These are phyloP conservation scores for Lentinula aciculospora DNA, from an alignment of 768 basidiomycete genomes.

Conservation along the genomic window DNA sequence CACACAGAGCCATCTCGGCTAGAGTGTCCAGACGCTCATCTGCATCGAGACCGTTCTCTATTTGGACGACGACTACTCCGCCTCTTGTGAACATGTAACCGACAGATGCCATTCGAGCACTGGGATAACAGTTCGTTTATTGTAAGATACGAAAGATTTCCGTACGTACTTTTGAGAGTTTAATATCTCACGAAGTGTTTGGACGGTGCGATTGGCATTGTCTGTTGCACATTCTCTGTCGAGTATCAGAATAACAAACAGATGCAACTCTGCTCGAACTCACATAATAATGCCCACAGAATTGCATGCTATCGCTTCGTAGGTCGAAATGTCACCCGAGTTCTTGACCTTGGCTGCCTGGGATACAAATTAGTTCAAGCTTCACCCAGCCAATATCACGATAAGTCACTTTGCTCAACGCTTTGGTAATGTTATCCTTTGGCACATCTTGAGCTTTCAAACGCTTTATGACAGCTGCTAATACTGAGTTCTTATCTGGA, in stretches of 20 bases:
- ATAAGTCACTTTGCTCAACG: conserved; percentile 44
- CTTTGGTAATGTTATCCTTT: conserved; percentile 63
- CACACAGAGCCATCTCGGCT: conserved; percentile 33
- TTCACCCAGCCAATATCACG: background rate
- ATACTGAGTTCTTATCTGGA: conserved; percentile 33
- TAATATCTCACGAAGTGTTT: conserved; percentile 49
- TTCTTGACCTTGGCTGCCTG: conserved; percentile 47
- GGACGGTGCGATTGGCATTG: conserved; percentile 57
- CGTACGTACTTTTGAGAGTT: conserved; percentile 29
- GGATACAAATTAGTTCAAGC: background rate
- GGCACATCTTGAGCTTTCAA: conserved; percentile 57
- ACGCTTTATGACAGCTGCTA: conserved; percentile 50
- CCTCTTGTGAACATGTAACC: conserved; percentile 58
- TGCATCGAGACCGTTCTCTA: conserved; percentile 26
- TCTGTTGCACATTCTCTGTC: conserved; percentile 58
- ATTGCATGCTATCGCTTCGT: conserved; percentile 56
- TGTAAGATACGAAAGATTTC: background rate
- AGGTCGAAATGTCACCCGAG: conserved; percentile 43
- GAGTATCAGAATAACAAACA: conserved; percentile 9
- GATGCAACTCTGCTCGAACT: conserved; percentile 17
- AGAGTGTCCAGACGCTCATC: conserved; percentile 25
- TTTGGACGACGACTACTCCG: conserved; percentile 44
- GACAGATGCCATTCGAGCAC: conserved; percentile 58
- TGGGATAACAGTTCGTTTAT: conserved; percentile 16
- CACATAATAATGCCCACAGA: conserved; percentile 63